These are phyloP conservation scores for Lumnitzera littorea DNA, from an alignment of 345 rosid species.

Conservation along the genomic window DNA sequence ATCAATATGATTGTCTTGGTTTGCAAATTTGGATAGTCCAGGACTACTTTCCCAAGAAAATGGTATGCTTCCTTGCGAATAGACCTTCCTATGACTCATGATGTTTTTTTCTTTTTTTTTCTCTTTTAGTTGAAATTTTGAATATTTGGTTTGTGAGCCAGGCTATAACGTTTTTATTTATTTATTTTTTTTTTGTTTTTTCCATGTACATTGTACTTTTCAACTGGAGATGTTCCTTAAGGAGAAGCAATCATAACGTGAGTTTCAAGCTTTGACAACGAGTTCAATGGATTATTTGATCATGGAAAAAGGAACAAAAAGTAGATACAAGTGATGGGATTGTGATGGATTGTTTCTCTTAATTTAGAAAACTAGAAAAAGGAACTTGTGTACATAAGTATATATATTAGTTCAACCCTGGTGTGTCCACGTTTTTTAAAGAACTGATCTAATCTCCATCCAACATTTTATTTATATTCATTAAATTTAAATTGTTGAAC, in stretches of 20 bases:
- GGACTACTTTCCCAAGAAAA: conserved; percentile 68
- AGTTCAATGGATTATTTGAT: conserved; percentile 21
- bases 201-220: conserved; percentile 24
- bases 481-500: too few relatives aligned
- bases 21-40: conserved; percentile 41
- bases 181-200: too few relatives aligned
- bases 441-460: too few relatives aligned
- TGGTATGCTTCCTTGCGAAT: conserved; percentile 58
- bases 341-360: too few relatives aligned
- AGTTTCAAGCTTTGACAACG: conserved; percentile 9
- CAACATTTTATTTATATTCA: too few relatives aligned
- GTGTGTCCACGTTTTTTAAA: too few relatives aligned
- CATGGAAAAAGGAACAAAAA: conserved; percentile 6
- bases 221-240: conserved; percentile 20
- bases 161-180: conserved; percentile 1
- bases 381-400: too few relatives aligned
- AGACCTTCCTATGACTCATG: conserved; percentile 21
- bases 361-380: too few relatives aligned
- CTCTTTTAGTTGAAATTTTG: too few relatives aligned
- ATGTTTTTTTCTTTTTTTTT: neutral
- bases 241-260: conserved; percentile 34
- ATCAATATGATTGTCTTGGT: conserved; percentile 8
- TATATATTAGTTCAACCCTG: too few relatives aligned
- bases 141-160: neutral
- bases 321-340: too few relatives aligned